Conservation (phyloP, 257 asterid genomes). For the Plantago major region DNA sequence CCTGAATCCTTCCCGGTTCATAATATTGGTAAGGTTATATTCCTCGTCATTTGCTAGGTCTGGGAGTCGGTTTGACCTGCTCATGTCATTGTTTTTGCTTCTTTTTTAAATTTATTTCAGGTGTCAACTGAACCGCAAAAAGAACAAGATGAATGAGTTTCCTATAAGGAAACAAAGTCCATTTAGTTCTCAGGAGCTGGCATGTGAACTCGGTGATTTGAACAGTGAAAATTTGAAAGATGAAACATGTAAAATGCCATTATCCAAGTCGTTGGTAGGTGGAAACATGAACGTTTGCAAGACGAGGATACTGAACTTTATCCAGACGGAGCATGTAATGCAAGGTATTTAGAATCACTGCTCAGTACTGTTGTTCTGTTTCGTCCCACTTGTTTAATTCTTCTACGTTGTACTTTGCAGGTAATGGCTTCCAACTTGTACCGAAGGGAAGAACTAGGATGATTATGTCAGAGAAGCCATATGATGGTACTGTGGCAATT, state of each 20-base stretch:
- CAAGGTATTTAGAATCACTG: slow-evolving; percentile 61
- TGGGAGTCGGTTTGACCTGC: not conserved
- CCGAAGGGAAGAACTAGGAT: slow-evolving; percentile 63
- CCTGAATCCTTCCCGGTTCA: too few relatives aligned
- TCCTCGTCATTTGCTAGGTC: not conserved
- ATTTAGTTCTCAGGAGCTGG: slow-evolving; percentile 46
- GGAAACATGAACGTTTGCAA: slow-evolving; percentile 78
- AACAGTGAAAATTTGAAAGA: slow-evolving; percentile 63
- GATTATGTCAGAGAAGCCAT: slow-evolving; percentile 91
- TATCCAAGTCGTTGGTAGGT: slow-evolving; percentile 80
- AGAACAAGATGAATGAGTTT: slow-evolving; percentile 61
- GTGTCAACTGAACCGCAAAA: slow-evolving; percentile 61
- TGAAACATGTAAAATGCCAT: slow-evolving; percentile 56
- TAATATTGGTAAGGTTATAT: too few relatives aligned
- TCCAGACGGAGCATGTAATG: slow-evolving; percentile 55
- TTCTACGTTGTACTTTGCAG: slow-evolving; percentile 42
- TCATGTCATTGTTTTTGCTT: slow-evolving; percentile 5
- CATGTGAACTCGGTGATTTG: slow-evolving; percentile 46
- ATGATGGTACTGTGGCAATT: slow-evolving; percentile 79
- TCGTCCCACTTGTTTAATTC: slow-evolving; percentile 24
- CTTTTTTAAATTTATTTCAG: slow-evolving; percentile 39
- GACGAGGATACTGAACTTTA: slow-evolving; percentile 57
- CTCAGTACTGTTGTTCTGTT: slow-evolving; percentile 12
- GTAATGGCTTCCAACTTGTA: slow-evolving; percentile 49
- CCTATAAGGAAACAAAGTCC: slow-evolving; percentile 40